Conservation (phyloP, 441 rosid species). For the Croton setiger region DNA sequence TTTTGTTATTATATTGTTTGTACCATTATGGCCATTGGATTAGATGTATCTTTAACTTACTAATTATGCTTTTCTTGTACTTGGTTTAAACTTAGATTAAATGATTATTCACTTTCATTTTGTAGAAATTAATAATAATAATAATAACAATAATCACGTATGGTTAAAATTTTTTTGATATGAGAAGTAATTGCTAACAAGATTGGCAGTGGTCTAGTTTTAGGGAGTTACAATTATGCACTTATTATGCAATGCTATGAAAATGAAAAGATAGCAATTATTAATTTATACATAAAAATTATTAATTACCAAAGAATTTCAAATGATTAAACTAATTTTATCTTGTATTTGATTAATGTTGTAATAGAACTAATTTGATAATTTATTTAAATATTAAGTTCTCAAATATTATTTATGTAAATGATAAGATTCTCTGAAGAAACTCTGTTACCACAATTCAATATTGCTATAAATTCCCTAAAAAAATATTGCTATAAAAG, state of each 20-base stretch:
- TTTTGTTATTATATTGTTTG: neutral
- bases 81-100: conserved; percentile 24
- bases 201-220: neutral
- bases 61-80: conserved; percentile 27
- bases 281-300: neutral
- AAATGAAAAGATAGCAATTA: conserved; percentile 5
- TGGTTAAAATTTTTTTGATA: neutral
- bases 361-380: too few relatives aligned
- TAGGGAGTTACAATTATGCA: conserved; percentile 2
- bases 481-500: too few relatives aligned
- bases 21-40: conserved; percentile 3
- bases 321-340: too few relatives aligned
- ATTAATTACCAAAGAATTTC: too few relatives aligned
- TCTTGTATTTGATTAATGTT: too few relatives aligned
- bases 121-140: conserved; percentile 22
- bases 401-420: too few relatives aligned
- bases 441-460: too few relatives aligned
- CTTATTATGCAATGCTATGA: conserved; percentile 9
- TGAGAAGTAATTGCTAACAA: conserved; percentile 3
- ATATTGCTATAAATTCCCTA: too few relatives aligned
- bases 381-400: too few relatives aligned
- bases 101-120: conserved; percentile 25
- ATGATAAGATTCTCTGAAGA: too few relatives aligned
- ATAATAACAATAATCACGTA: conserved; percentile 22
- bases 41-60: neutral